Base-by-base conservation (phyloP, 192 early-diverging fungal genomes). In the Borealophlyctis nickersoniae region DNA sequence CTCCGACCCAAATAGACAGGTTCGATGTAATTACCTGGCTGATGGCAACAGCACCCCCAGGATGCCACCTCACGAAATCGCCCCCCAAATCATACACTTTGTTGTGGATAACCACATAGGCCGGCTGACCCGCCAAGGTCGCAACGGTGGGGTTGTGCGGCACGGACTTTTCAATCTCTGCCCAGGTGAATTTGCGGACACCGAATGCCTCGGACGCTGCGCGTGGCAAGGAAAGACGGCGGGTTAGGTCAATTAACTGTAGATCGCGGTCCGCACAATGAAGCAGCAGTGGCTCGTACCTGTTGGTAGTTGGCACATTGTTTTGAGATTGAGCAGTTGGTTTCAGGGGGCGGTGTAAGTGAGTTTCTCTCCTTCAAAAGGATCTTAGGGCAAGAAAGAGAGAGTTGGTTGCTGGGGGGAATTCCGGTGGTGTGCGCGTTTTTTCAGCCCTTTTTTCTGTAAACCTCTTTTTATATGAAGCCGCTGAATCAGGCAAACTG, bases 21-120 rank as follows among this genome's bases (percentile, higher is more conserved):
- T n/a, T n/a, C n/a, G n/a, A n/a, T n/a, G n/a, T n/a, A n/a, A n/a
- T n/a, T n/a, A n/a, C n/a, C 56, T 89, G 88, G 11, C 89, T 89
- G 62, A 88, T 70, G 52, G 90, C 80, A 2, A 91, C 89, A 23
- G 68, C 73, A 60, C 89, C 89, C 62, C 91, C 91, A 52, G 91
- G 91, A 70, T 92, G 91, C 61, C 85, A 87, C 54, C 64, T 62
- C 19, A 86, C 62, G 68, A 92, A 91, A 30, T 88, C 88, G 24
- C 67, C 70, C n/a, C 80, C 76, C 31, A 92, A 71, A 79, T 92
- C 88, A 63, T 91, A 91, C 1, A 92, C 81, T 62, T 91, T 91
- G 73, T 85, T 81, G 66, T 90, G 79, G 73, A 91, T 88, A 49
- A 89, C 81, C 50, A 88, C 80, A 58, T 80, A 80, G 9, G 39